These are phyloP conservation scores for Chrysosporium queenslandicum DNA, from an alignment of 2,329 filamentous ascomycete species.

Conservation along the genomic window DNA sequence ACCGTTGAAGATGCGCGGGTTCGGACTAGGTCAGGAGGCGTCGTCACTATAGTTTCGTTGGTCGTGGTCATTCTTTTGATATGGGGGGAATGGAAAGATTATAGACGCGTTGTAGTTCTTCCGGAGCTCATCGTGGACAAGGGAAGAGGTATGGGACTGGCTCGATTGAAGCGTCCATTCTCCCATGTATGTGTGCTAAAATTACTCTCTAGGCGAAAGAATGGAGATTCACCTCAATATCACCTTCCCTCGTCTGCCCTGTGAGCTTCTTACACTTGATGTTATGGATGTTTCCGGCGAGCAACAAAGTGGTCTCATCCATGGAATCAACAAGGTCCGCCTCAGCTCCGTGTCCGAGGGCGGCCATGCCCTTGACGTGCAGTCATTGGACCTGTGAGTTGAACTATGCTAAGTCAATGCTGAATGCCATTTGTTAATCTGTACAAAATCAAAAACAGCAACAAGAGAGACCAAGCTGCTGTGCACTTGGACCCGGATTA, in stretches of 20 bases:
- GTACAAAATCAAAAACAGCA: slow-evolving; percentile 37
- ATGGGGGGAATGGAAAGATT: slow-evolving; percentile 94
- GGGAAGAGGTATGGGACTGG: slow-evolving; percentile 59
- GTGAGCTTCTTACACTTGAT: slow-evolving; percentile 89
- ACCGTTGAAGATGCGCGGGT: slow-evolving; percentile 96
- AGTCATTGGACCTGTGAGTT: slow-evolving; percentile 56
- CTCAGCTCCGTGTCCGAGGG: slow-evolving; percentile 63
- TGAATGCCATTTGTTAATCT: not conserved
- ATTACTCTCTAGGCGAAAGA: slow-evolving; percentile 60
- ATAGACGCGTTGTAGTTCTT: slow-evolving; percentile 72
- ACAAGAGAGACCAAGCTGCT: slow-evolving; percentile 57
- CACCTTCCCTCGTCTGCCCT: slow-evolving; percentile 86
- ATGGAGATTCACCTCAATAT: slow-evolving; percentile 99
- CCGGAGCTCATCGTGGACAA: slow-evolving; percentile 96
- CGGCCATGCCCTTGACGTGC: slow-evolving; percentile 61
- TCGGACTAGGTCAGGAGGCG: slow-evolving; percentile 86
- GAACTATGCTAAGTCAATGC: not conserved
- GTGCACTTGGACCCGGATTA: slow-evolving; percentile 80
- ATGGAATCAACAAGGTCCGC: slow-evolving; percentile 85
- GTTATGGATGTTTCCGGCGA: slow-evolving; percentile 99
- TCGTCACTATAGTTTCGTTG: slow-evolving; percentile 86
- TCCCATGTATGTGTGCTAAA: not conserved
- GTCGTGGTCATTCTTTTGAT: slow-evolving; percentile 79
- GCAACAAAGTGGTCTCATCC: slow-evolving; percentile 85
- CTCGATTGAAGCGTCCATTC: not conserved